Percentiles rank a stretch among this genome's conserved stretches.
Conservation (phyloP, 139 green algal genomes). For the Picochlorum sp. region DNA sequence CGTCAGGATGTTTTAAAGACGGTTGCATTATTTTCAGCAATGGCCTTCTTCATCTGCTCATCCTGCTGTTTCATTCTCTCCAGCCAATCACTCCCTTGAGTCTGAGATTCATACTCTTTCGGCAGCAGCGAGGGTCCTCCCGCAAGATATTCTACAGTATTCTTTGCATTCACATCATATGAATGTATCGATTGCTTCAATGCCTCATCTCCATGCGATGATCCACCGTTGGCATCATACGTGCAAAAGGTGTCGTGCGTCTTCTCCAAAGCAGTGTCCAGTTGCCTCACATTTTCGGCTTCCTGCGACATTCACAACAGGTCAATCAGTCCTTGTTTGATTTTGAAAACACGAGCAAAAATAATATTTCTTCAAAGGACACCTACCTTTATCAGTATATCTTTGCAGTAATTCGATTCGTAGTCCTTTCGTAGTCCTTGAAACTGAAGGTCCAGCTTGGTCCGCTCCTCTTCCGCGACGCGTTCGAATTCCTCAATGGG, state of each 20-base stretch:
- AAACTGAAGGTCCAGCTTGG: not conserved
- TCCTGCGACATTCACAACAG: not conserved
- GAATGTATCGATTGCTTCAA: too few species aligned
- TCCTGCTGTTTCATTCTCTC: slow-evolving; percentile 11
- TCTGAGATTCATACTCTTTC: not conserved
- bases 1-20: not conserved
- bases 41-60: not conserved
- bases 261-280: not conserved
- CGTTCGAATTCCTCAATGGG: not conserved
- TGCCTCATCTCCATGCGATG: too few species aligned
- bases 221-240: not conserved
- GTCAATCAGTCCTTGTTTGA: not conserved
- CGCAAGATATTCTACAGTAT: not conserved
- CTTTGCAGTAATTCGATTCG: not conserved
- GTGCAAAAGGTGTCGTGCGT: not conserved
- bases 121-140: not conserved
- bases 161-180: not conserved
- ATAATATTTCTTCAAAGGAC: not conserved
- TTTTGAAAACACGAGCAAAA: not conserved
- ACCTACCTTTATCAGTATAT: not conserved
- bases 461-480: not conserved
- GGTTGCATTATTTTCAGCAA: not conserved
- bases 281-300: not conserved
- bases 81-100: slow-evolving; percentile 9
- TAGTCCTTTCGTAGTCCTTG: slow-evolving; percentile 1